Base-by-base conservation (phyloP, 2,329 filamentous ascomycete species). In the Calonectria henricotiae region DNA sequence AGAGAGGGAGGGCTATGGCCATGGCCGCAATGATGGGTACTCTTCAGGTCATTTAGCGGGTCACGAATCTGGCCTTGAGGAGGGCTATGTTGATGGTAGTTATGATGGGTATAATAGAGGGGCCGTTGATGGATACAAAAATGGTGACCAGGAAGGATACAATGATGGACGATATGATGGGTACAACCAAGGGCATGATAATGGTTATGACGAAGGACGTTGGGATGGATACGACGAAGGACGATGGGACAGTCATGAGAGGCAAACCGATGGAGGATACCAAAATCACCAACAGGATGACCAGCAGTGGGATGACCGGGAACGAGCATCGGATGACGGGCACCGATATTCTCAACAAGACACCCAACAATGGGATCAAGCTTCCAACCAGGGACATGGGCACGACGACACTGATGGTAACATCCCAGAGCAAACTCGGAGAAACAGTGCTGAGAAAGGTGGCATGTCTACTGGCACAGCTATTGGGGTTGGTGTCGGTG, bases 1-100 rank as follows among this genome's bases (percentile, higher is more conserved):
- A 17, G 51, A 58, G 51, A 58, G 32, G 9, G 35, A 58, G 2
- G 51, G 51, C 12, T 58, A 58, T 25, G 12, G 4, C 2, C n/a
- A 58, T 39, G 51, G 51, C 11, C 51, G 32, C 12, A 39, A 12
- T 39, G 32, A 58, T n/a, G 51, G 51, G n/a, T 58, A 58, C n/a
- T 23, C 20, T 39, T 58, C 32, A 4, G 51, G 51, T 6, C 32
- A 55, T 13, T 30, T 15, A 12, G 49, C 49, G 4, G 51, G 51
- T 9, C 30, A 39, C 7, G 30, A 20, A 9, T 44, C 41, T 44
- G 41, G 41, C 6, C 41, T 44, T 7, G 15, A 55, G 12, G 20
- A 39, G 3, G 51, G 51, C 32, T 58, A 23, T 37, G 20, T 39
- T 11, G 51, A 58, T 15, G 51, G 51, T 12, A 11, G 13, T 1